A percentile compares a stretch with the other conserved stretches of the same genome.
phyloP scores from a whole-genome alignment of 139 green algal genomes.

The Eudorina sp. region DNA sequence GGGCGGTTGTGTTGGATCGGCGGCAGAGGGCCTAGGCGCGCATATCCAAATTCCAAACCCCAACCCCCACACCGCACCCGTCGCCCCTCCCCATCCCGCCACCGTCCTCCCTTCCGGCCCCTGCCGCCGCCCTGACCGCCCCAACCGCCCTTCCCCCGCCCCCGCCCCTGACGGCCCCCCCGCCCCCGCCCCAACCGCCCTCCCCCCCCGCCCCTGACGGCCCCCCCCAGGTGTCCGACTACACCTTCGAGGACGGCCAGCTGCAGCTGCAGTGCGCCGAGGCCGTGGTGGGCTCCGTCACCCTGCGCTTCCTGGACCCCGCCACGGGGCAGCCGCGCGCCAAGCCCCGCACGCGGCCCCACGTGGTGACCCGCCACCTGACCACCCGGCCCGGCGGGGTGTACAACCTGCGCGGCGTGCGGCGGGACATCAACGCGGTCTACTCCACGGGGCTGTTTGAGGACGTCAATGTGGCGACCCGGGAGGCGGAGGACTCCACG shows the following conservation, averaged over 20 bases:
- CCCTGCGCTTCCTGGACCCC: conserved; percentile 85
- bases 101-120: too few species aligned
- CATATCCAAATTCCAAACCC: too few species aligned
- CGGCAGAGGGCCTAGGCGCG: too few species aligned
- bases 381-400: conserved; percentile 80
- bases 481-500: conserved; percentile 83
- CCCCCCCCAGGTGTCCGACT: conserved; percentile 56
- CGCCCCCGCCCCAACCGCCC: conserved; percentile 12
- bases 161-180: background rate
- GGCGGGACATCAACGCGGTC: conserved; percentile 91
- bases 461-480: conserved; percentile 91
- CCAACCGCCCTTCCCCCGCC: background rate
- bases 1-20: too few species aligned
- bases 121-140: too few species aligned
- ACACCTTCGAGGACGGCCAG: conserved; percentile 56
- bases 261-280: conserved; percentile 74
- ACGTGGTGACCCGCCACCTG: conserved; percentile 89
- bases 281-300: conserved; percentile 80
- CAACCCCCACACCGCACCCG: too few species aligned
- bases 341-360: conserved; percentile 81
- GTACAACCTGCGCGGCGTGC: conserved; percentile 84
- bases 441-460: conserved; percentile 96
- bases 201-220: background rate
- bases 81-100: too few species aligned
- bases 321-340: conserved; percentile 68